phyloP scores from a whole-genome alignment of 2,329 filamentous ascomycete genomes.

The Sarocladium brachiariae region DNA sequence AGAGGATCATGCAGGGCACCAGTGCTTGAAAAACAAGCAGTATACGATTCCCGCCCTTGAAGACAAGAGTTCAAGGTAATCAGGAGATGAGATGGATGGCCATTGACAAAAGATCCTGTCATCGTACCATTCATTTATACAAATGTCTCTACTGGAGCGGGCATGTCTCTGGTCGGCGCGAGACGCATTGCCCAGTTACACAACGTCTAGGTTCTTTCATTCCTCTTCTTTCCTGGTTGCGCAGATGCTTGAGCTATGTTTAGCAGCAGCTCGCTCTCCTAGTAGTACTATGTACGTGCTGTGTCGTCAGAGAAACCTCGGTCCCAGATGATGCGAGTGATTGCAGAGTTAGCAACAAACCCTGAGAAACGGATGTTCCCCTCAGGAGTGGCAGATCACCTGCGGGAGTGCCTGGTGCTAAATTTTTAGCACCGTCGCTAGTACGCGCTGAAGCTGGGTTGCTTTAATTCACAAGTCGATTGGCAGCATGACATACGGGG shows the following conservation, averaged over 20 bases:
- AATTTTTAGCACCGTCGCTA: not conserved
- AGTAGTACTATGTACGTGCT: too few relatives aligned
- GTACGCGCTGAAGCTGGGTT: not conserved
- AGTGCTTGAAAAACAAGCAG: not conserved
- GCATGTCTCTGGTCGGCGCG: not conserved
- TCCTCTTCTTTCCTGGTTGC: not conserved
- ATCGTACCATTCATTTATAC: not conserved
- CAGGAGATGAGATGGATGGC: not conserved
- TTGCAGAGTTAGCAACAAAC: too few relatives aligned
- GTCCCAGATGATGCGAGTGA: too few relatives aligned
- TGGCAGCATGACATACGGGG: not conserved
- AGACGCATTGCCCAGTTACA: not conserved
- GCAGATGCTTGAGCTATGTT: constrained; percentile 1
- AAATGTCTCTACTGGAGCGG: not conserved
- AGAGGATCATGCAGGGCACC: not conserved
- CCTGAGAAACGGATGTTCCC: not conserved
- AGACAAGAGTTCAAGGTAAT: too few relatives aligned
- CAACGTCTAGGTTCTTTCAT: not conserved
- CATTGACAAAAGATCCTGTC: not conserved
- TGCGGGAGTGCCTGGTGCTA: constrained; percentile 1
- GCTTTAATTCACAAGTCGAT: too few relatives aligned
- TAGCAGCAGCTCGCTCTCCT: not conserved
- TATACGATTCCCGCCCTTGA: not conserved
- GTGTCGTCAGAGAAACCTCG: not conserved
- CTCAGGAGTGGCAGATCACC: not conserved